Base-by-base conservation (phyloP, 306 rosid genomes). In the Rosa chinensis region DNA sequence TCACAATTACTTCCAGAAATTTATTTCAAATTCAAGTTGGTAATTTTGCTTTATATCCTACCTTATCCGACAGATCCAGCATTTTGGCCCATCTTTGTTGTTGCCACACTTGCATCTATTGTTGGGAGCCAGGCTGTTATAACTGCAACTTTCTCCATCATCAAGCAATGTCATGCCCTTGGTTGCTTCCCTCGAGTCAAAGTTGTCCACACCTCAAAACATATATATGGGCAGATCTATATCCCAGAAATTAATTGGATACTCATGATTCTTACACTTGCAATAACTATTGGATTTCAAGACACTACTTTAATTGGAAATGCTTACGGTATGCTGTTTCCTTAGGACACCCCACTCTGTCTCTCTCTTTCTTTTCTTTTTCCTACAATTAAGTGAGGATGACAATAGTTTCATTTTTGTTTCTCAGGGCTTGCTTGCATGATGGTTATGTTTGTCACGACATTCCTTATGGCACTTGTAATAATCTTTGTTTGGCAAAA, bases 41-140 rank as follows among this genome's bases (percentile, higher is more conserved):
- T 59, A 71, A 70, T 66, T 82, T 79, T 69, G 28, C 53, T 78
- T 77, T 69, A 62, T 73, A 13, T 83, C 74, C 73, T 76, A 62
- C 42, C 82, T 76, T 75, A 64, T 69, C 84, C 48, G 79, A 82
- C 90, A 92, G 97, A 8, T 6, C 79, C 92, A 80, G 91, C 89
- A 21, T 93, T 84, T 87, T 93, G 96, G 97, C 96, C 97, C 47
- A 88, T 93, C 80, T 89, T 93, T 82, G 84, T 93, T 79, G 81
- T 89, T 56, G 94, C 92, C 77, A 93, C 96, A 49, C 92, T 93
- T 23, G 97, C 97, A 37, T 82, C 97, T 66, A 91, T 93, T 80
- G 97, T 93, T 82, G 97, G 96, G 83, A 93, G 97, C 81, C 97
- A 93, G 82, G 96, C 97, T 81, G 93, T 93, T 75, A 93, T 93